Evolutionary conservation across 83 land plant genomes (phyloP), one percentile per base, ranked within the genome.

Genomic region (Picea abies): DNA sequence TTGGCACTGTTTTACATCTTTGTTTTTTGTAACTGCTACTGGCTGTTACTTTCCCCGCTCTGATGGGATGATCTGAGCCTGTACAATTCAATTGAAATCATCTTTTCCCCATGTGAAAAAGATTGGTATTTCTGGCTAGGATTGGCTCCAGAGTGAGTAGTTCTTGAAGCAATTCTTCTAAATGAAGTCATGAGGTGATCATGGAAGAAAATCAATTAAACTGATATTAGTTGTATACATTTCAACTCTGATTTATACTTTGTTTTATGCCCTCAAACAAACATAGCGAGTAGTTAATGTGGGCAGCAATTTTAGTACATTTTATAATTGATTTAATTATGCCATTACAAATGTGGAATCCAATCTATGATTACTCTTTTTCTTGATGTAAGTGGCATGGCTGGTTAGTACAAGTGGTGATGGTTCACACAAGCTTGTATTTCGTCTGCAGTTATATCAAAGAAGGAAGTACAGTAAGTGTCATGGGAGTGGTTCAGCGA

Each of bases 391-490:
- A 25, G 71, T 73, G 12, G 47, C 16, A 73, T 49, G 77, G 12
- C 47, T 73, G 12, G 22, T 2, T 44, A 41, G 8, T 73, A 73
- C 9, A 41, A 41, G 52, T 35, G 44, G 41, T 73, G 77, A 73
- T 73, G 77, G 25, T 20, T 47, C 25, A 19, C 10, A 44, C 60
- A 60, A 60, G 5, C 17, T 78, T 78, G 41, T 58, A 26, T 78
- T 47, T 60, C 26, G 32, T 23, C 41, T 79, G 80, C 88, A 97
- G 99, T 61, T 92, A 93, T 60, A 92, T 97, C 76, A 92, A 93
- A 85, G 98, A 97, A 89, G 99, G 99, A 26, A 97, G 93, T 83
- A 97, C 98, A 11, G 98, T 97, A 19, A 97, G 96, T 79, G 96
- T 97, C 60, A 91, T 97, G 94, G 99, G 99, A 12, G 89, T 93